Evolutionary conservation across 345 rosid species (phyloP), one percentile per base, ranked within the genome.

Genomic region (Acer negundo): DNA sequence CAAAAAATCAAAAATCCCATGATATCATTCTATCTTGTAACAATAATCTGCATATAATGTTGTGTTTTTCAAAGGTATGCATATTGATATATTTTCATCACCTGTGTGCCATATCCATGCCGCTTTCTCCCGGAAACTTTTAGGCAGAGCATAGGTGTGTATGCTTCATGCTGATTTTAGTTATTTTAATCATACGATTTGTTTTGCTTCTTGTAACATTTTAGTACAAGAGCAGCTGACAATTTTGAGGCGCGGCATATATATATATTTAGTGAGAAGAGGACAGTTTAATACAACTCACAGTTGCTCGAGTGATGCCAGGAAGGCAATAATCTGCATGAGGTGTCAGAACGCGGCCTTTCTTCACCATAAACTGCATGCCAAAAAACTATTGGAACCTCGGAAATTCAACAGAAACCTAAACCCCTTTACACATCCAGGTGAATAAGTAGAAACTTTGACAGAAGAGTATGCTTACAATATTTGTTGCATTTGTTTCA

Each of bases 311-410:
- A 51, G 97, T 94, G 80, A 93, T 91, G 47, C 98, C 97, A 42
- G 98, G 95, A 73, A 93, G 98, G 84, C 98, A 94, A 81, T 88
- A 93, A 86, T 94, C 98, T 55, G 97, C 95, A 61, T 91, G 95
- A 64, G 98, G 97, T 26, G 95, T 93, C 74, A 86, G 81, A 78
- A 94, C 97, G 40, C 87, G 83, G 22, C 95, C 94, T 86, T 90
- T 94, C 88, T 94, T 94, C 66, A 94, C 94, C 84, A 93, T 67
- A 67, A 94, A 93, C 98, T 94, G 87, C 81, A 80, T 55, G 59
- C 59, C 65, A 7, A 19, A 74, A 46, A 77, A 19, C 31, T 38
- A 78, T n/a, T n/a, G 38, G 59, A 72, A 59, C 19, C 67, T 40
- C 58, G 15, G 17, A 47, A 28, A 31, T n/a, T 71, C 63, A 71